Conservation (phyloP, 2,329 filamentous ascomycete genomes). For the Cadophora malorum region DNA sequence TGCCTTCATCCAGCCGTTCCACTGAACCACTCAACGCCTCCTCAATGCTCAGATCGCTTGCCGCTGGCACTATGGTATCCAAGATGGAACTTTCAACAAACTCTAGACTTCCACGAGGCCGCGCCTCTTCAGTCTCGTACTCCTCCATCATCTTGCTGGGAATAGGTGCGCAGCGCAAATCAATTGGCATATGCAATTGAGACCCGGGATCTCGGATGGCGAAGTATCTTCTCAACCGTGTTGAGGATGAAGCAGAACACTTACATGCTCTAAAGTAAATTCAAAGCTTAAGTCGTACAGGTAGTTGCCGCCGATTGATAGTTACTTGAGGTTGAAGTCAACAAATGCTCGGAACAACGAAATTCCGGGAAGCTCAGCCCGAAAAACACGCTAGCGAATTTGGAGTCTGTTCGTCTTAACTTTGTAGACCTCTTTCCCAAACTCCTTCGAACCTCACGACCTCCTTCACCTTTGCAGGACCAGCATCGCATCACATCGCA, state of each 20-base stretch:
- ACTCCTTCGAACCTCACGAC: not conserved
- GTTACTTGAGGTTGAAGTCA: not conserved
- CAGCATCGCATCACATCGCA: constrained; percentile 14
- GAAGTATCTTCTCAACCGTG: not conserved
- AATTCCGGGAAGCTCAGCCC: not conserved
- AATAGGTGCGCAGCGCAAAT: not conserved
- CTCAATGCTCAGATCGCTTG: constrained; percentile 61
- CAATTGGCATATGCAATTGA: not conserved
- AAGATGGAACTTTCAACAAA: constrained; percentile 66
- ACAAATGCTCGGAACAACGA: constrained; percentile 1
- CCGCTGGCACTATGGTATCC: constrained; percentile 64
- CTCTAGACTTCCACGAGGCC: constrained; percentile 48
- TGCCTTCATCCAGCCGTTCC: constrained; percentile 45
- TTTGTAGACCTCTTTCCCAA: not conserved
- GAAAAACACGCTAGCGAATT: constrained; percentile 2
- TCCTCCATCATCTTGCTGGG: constrained; percentile 41
- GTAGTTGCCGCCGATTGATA: not conserved
- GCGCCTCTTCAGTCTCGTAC: constrained; percentile 44
- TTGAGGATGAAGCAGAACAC: not conserved
- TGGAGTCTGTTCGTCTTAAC: not conserved
- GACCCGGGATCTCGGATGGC: not conserved
- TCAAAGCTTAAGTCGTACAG: not conserved
- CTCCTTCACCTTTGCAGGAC: not conserved
- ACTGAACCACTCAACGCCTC: constrained; percentile 54
- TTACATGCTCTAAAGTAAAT: not conserved